Conservation (phyloP, 106 monocot species). For the Dactylorhiza incarnata region DNA sequence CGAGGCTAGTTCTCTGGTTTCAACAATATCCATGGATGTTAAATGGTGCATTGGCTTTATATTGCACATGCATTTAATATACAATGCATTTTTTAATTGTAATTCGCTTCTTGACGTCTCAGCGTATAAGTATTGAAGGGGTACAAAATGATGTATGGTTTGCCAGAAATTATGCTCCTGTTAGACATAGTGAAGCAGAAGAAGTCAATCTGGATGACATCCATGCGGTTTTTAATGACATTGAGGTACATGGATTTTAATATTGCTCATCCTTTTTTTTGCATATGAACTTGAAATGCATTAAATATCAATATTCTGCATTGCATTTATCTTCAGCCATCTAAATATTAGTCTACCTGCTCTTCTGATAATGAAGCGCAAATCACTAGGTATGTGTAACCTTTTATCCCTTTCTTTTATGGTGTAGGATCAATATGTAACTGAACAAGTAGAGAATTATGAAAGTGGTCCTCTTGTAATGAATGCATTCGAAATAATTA, state of each 20-base stretch:
- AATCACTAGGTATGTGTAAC: background rate
- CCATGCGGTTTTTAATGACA: conserved; percentile 80
- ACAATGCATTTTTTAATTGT: background rate
- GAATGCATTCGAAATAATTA: conserved; percentile 99
- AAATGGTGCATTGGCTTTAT: background rate
- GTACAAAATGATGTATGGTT: conserved; percentile 82
- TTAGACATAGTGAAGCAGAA: conserved; percentile 50
- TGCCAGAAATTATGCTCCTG: conserved; percentile 48
- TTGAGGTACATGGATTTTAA: conserved; percentile 47
- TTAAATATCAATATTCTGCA: background rate
- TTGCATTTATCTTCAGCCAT: background rate
- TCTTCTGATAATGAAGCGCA: background rate
- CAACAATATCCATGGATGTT: background rate
- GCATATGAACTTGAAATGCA: background rate
- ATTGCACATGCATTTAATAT: background rate
- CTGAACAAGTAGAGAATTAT: conserved; percentile 36
- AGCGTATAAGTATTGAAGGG: conserved; percentile 68
- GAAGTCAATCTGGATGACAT: conserved; percentile 74
- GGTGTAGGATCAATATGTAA: conserved; percentile 55
- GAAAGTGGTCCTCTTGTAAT: conserved; percentile 63
- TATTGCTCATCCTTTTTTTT: background rate
- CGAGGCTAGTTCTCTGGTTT: too few relatives aligned
- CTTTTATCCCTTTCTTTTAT: background rate
- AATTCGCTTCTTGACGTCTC: conserved; percentile 8
- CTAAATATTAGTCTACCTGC: background rate